These are phyloP conservation scores for Ceriops zippeliana DNA, from an alignment of 345 rosid species.

Conservation along the genomic window DNA sequence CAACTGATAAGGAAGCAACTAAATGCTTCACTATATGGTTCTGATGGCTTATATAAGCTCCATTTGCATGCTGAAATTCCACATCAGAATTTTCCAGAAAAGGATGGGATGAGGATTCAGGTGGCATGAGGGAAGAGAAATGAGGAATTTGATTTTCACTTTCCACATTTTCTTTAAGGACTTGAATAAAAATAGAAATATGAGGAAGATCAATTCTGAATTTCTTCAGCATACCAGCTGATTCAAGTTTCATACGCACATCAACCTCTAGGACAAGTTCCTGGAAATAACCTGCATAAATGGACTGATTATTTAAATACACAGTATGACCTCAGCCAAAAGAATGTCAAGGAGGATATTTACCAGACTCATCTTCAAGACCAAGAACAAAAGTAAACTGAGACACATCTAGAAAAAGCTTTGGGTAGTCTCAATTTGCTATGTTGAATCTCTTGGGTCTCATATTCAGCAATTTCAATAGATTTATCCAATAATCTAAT, in stretches of 20 bases:
- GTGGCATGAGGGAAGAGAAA: constrained; percentile 45
- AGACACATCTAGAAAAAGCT: constrained; percentile 43
- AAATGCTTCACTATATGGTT: constrained; percentile 64
- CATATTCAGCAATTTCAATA: constrained; percentile 32
- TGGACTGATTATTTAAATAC: constrained; percentile 19
- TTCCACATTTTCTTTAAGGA: constrained; percentile 40
- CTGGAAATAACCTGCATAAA: constrained; percentile 56
- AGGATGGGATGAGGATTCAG: constrained; percentile 36
- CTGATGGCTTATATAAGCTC: constrained; percentile 32
- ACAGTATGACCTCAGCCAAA: constrained; percentile 13
- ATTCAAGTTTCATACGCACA: constrained; percentile 47
- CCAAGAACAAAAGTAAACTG: constrained; percentile 59
- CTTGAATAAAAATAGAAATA: constrained; percentile 59
- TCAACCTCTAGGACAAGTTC: constrained; percentile 60
- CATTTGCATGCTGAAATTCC: constrained; percentile 33
- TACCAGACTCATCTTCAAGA: constrained; percentile 61
- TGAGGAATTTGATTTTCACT: constrained; percentile 50
- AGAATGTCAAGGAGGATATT: constrained; percentile 17
- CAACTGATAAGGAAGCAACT: constrained; percentile 44
- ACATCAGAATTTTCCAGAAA: constrained; percentile 34
- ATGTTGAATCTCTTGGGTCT: constrained; percentile 35
- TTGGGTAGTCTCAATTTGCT: constrained; percentile 36
- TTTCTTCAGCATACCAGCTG: constrained; percentile 38
- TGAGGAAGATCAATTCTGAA: constrained; percentile 55
- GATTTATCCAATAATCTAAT: constrained; percentile 29